A percentile compares a stretch with the other conserved stretches of the same genome.
phyloP scores from a whole-genome alignment of 2,329 filamentous ascomycete species.

The Fusarium miscanthi region DNA sequence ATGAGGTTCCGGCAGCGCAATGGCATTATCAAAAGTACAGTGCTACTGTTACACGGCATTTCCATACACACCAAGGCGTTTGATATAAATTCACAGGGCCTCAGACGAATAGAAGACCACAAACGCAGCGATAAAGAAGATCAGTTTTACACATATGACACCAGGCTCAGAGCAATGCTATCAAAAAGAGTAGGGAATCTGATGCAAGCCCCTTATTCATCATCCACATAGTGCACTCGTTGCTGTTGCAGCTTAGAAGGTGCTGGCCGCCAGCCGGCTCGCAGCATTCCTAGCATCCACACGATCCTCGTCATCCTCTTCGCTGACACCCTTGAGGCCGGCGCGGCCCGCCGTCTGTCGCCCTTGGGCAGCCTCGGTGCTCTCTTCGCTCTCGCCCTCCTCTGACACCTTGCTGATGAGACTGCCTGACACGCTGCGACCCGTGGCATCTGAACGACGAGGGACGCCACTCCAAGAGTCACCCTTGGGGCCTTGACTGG shows the following conservation, averaged over 20 bases:
- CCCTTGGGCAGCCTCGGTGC: constrained; percentile 51
- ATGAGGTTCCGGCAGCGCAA: constrained; percentile 2
- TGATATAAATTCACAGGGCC: background rate
- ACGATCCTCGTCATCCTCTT: constrained; percentile 92
- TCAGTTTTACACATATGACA: constrained; percentile 42
- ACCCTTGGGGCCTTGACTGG: constrained; percentile 95
- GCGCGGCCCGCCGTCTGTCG: constrained; percentile 55
- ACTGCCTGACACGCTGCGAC: constrained; percentile 80
- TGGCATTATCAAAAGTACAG: constrained; percentile 5
- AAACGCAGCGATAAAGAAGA: constrained; percentile 17
- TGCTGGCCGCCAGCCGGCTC: constrained; percentile 91
- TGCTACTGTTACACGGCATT: background rate
- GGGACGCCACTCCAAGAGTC: constrained; percentile 98
- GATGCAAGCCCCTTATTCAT: constrained; percentile 28
- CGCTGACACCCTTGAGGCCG: constrained; percentile 68
- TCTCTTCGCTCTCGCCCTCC: constrained; percentile 64
- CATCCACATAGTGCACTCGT: constrained; percentile 28
- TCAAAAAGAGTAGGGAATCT: constrained; percentile 35
- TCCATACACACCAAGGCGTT: constrained; percentile 32
- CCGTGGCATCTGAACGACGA: constrained; percentile 80
- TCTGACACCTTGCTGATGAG: constrained; percentile 73
- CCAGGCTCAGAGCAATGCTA: constrained; percentile 42
- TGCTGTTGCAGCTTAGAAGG: constrained; percentile 69
- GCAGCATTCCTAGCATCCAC: constrained; percentile 97
- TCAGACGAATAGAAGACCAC: constrained; percentile 6